Conservation (phyloP, 192 early-diverging fungal genomes). For the Paraglomus brasilianum region DNA sequence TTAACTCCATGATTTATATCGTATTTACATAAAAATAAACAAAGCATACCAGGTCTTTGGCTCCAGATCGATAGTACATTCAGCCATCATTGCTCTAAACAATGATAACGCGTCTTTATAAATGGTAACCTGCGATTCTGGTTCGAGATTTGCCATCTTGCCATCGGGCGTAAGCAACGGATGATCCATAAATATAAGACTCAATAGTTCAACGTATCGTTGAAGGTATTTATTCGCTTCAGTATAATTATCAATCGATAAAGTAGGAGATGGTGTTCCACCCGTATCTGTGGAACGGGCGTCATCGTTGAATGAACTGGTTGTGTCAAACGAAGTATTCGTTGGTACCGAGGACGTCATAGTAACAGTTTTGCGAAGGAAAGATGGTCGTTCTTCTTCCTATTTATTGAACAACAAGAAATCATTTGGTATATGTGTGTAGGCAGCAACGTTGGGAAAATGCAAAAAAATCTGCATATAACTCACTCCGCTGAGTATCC, state of each 20-base stretch:
- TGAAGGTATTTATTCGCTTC: constrained; percentile 62
- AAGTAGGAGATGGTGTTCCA: neutral
- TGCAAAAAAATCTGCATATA: neutral
- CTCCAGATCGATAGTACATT: constrained; percentile 54
- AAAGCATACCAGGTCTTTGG: constrained; percentile 49
- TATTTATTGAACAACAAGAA: constrained; percentile 13
- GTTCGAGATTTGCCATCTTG: constrained; percentile 46
- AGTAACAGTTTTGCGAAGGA: constrained; percentile 46
- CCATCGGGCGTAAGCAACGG: constrained; percentile 23
- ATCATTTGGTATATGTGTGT: neutral
- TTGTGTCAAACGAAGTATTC: constrained; percentile 24
- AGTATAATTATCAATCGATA: constrained; percentile 33
- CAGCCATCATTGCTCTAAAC: constrained; percentile 59
- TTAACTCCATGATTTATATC: neutral
- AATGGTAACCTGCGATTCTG: constrained; percentile 48
- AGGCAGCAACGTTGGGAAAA: neutral
- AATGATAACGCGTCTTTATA: constrained; percentile 71
- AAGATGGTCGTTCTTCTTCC: constrained; percentile 72
- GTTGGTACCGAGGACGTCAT: constrained; percentile 28
- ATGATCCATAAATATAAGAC: constrained; percentile 60
- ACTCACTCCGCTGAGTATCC: constrained; percentile 53
- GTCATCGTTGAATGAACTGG: constrained; percentile 10
- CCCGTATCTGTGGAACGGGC: constrained; percentile 7
- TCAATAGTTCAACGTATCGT: constrained; percentile 66
- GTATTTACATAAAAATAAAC: constrained; percentile 27